Percentiles rank a stretch among this genome's conserved stretches.
Evolutionary conservation across 73 alveolate species (phyloP).

Genomic region (Breviolum minutum): DNA sequence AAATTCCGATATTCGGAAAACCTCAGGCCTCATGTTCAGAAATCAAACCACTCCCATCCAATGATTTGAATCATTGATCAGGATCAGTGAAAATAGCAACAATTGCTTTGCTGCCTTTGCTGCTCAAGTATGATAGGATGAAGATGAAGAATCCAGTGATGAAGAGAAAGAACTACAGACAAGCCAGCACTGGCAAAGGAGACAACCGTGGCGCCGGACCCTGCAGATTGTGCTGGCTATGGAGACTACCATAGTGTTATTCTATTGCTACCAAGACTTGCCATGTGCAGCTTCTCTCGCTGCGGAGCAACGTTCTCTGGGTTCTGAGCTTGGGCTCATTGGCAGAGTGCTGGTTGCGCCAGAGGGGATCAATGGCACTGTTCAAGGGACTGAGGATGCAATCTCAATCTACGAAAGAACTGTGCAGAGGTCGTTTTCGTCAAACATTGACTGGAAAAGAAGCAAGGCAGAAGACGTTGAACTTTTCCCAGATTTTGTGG

Average conservation of each 20-base stretch:
- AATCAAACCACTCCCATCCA: no score
- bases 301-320: slow-evolving; percentile 23
- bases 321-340: slow-evolving; percentile 36
- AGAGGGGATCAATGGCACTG: slow-evolving; percentile 90
- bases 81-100: no score
- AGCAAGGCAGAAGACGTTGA: neutral
- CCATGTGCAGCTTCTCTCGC: slow-evolving; percentile 2
- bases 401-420: slow-evolving; percentile 24
- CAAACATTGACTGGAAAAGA: slow-evolving; percentile 55
- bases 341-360: slow-evolving; percentile 58
- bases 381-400: slow-evolving; percentile 52
- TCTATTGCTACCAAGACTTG: slow-evolving; percentile 54
- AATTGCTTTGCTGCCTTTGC: no score
- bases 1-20: no score
- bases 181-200: no score
- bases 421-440: slow-evolving; percentile 10
- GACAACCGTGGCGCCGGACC: no score
- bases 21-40: no score
- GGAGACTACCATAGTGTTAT: slow-evolving; percentile 1
- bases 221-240: no score
- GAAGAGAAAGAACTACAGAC: no score
- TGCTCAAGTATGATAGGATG: no score
- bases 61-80: no score
- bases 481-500: slow-evolving; percentile 75
- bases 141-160: no score